Evolutionary conservation across 139 green algal genomes (phyloP).

Genomic region (Edaphochlamys debaryana): DNA sequence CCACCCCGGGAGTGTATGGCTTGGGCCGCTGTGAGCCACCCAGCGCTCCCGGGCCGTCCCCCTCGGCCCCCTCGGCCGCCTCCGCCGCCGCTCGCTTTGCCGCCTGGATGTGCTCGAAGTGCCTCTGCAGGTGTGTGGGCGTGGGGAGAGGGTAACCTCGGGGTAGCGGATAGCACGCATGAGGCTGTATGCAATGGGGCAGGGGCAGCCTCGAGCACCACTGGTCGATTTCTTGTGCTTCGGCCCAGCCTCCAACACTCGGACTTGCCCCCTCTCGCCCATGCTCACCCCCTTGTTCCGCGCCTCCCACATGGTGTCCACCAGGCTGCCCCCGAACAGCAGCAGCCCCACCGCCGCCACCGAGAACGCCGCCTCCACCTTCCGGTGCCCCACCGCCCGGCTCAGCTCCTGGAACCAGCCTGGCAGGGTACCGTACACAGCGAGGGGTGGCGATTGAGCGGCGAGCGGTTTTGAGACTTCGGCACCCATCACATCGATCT

Average conservation of each 20-base stretch:
- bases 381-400: neutral
- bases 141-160: too few species aligned
- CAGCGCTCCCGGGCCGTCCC: neutral
- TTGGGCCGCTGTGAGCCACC: neutral
- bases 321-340: neutral
- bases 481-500: too few species aligned
- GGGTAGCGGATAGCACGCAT: too few species aligned
- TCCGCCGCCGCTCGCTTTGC: neutral
- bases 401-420: slow-evolving; percentile 40
- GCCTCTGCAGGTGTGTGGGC: too few species aligned
- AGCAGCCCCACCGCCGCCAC: slow-evolving; percentile 35
- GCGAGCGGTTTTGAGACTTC: neutral
- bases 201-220: too few species aligned
- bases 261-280: neutral
- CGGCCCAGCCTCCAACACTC: too few species aligned
- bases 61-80: too few species aligned
- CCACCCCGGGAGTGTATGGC: slow-evolving; percentile 32
- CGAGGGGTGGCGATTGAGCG: neutral
- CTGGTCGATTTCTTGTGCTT: too few species aligned
- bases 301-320: neutral
- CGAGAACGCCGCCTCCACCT: slow-evolving; percentile 22
- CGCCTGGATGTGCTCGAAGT: too few species aligned
- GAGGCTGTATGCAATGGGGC: too few species aligned
- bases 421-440: neutral
- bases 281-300: slow-evolving; percentile 15